phyloP scores from a whole-genome alignment of 208 protist species.

The Trypanosoma mega region DNA sequence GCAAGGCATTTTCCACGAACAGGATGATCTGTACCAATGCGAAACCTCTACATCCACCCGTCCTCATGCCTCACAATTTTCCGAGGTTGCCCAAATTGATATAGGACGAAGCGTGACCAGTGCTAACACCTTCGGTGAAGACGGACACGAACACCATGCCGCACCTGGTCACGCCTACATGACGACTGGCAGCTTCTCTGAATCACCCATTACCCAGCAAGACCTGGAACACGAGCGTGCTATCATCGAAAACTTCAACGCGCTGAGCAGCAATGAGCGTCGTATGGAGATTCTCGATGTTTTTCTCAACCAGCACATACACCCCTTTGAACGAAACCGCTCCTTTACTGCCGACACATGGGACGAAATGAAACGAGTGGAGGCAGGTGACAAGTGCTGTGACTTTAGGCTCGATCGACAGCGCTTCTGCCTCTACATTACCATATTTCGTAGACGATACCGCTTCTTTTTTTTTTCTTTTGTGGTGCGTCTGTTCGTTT shows the following conservation, averaged over 20 bases:
- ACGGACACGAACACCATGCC: too few relatives aligned
- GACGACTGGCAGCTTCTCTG: too few relatives aligned
- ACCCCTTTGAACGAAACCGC: constrained; percentile 40
- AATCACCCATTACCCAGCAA: too few relatives aligned
- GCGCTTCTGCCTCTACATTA: constrained; percentile 48
- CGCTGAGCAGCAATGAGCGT: constrained; percentile 30
- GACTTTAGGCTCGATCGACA: constrained; percentile 32
- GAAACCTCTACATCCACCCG: too few relatives aligned
- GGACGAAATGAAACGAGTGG: constrained; percentile 37
- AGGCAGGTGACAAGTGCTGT: constrained; percentile 34
- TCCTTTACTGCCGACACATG: constrained; percentile 55
- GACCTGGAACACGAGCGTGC: constrained; percentile 32
- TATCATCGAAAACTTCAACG: constrained; percentile 46
- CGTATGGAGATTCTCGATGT: constrained; percentile 42
- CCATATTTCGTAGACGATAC: constrained; percentile 33
- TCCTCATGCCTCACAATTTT: too few relatives aligned
- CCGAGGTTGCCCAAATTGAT: too few relatives aligned
- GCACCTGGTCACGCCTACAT: too few relatives aligned
- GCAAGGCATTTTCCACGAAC: too few relatives aligned
- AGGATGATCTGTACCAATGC: too few relatives aligned
- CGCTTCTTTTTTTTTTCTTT: constrained; percentile 57
- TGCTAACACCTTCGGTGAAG: too few relatives aligned
- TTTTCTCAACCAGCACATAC: constrained; percentile 45
- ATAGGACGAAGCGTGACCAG: too few relatives aligned
- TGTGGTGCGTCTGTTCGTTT: constrained; percentile 38